phyloP scores from a whole-genome alignment of 129 eudicot species.

The Escallonia herrerae region DNA sequence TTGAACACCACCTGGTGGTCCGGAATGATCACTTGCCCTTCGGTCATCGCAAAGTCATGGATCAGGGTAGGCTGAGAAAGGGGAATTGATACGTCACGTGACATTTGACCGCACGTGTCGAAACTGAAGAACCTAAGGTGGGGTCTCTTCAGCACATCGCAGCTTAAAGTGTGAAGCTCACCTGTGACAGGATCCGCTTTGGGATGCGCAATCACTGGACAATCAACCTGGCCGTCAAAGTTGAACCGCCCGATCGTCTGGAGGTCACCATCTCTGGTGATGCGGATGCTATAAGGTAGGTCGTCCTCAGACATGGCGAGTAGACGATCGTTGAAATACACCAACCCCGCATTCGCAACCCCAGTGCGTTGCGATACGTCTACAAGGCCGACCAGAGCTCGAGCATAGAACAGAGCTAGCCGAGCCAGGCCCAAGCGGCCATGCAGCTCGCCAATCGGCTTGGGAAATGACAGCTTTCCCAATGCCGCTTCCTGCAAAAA shows the following conservation, averaged over 20 bases:
- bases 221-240: slow-evolving; percentile 51
- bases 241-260: slow-evolving; percentile 57
- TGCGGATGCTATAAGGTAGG: slow-evolving; percentile 49
- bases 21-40: slow-evolving; percentile 62
- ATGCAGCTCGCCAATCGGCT: slow-evolving; percentile 81
- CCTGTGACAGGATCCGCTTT: slow-evolving; percentile 72
- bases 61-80: slow-evolving; percentile 65
- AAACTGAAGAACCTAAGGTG: slow-evolving; percentile 61
- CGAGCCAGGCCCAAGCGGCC: slow-evolving; percentile 70
- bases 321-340: slow-evolving; percentile 59
- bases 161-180: slow-evolving; percentile 47
- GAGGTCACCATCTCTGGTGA: slow-evolving; percentile 44
- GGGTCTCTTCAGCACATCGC: slow-evolving; percentile 49
- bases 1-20: slow-evolving; percentile 75
- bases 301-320: slow-evolving; percentile 89
- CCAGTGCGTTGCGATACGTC: slow-evolving; percentile 40
- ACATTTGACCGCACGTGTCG: slow-evolving; percentile 37
- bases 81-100: slow-evolving; percentile 52
- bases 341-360: slow-evolving; percentile 69
- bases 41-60: slow-evolving; percentile 78
- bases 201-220: slow-evolving; percentile 74
- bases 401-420: slow-evolving; percentile 44
- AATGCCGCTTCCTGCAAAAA: slow-evolving; percentile 34
- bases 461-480: slow-evolving; percentile 50
- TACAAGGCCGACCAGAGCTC: slow-evolving; percentile 42